A percentile compares a stretch with the other conserved stretches of the same genome.
phyloP scores from a whole-genome alignment of 805 yeast genomes.

The Monosporozyma solicola region DNA sequence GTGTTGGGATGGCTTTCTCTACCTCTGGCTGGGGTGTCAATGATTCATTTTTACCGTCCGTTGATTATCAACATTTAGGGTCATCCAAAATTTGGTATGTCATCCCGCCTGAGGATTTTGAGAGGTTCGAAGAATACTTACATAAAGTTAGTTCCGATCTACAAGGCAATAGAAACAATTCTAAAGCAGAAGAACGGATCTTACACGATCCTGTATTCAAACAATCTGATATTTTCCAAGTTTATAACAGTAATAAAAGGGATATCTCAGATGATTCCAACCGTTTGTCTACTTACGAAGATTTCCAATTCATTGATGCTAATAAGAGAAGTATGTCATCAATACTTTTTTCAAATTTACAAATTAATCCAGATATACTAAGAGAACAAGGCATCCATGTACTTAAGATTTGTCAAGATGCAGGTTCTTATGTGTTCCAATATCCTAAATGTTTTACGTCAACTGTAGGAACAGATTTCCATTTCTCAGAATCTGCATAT shows the following conservation, averaged over 20 bases:
- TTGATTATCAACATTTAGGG: slow-evolving; percentile 50
- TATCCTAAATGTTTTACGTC: slow-evolving; percentile 49
- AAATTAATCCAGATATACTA: slow-evolving; percentile 45
- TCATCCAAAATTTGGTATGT: slow-evolving; percentile 51
- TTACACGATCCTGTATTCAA: neutral
- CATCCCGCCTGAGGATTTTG: slow-evolving; percentile 47
- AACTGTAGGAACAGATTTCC: slow-evolving; percentile 45
- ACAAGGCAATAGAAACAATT: neutral
- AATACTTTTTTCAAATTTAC: slow-evolving; percentile 11
- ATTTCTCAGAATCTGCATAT: slow-evolving; percentile 45
- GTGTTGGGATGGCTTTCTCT: slow-evolving; percentile 46
- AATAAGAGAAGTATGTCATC: neutral
- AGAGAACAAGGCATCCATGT: slow-evolving; percentile 40
- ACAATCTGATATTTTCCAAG: neutral
- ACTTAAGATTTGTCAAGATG: slow-evolving; percentile 43
- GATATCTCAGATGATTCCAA: neutral
- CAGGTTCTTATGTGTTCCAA: slow-evolving; percentile 53
- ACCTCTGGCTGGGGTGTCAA: slow-evolving; percentile 50
- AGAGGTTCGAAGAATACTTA: slow-evolving; percentile 37
- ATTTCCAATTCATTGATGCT: neutral
- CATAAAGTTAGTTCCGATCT: slow-evolving; percentile 35
- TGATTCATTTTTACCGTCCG: slow-evolving; percentile 48
- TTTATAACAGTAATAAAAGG: neutral
- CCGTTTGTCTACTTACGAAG: neutral
- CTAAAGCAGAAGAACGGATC: neutral